These are phyloP conservation scores for Alternaria sp. DNA, from an alignment of 2,329 filamentous ascomycete species.

Conservation along the genomic window DNA sequence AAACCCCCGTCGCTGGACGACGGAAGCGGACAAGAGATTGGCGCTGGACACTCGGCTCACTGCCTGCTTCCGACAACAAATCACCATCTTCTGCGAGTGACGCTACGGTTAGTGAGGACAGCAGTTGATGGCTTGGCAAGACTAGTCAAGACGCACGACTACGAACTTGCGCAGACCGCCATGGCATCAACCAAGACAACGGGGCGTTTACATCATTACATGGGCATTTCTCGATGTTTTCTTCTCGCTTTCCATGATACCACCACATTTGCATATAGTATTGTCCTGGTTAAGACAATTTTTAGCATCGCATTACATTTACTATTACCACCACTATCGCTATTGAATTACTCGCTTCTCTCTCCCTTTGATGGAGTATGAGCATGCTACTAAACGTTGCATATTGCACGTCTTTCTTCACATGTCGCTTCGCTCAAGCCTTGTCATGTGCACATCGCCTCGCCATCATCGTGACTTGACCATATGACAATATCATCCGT, in stretches of 20 bases:
- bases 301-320: conserved; percentile 11
- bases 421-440: background rate
- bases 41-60: conserved; percentile 65
- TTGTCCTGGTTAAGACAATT: conserved; percentile 12
- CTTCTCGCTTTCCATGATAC: conserved; percentile 18
- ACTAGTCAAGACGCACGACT: background rate
- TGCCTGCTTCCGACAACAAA: conserved; percentile 40
- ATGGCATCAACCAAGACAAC: background rate
- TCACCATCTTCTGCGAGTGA: conserved; percentile 36
- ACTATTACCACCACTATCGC: conserved; percentile 7
- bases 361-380: too few species aligned
- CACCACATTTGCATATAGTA: conserved; percentile 16
- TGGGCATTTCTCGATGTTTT: conserved; percentile 22
- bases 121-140: conserved; percentile 27
- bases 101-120: conserved; percentile 40
- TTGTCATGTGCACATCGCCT: background rate
- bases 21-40: conserved; percentile 64
- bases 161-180: conserved; percentile 7
- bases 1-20: conserved; percentile 63
- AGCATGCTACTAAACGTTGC: background rate
- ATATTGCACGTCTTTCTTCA: too few species aligned
- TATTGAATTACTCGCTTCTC: background rate
- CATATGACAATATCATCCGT: conserved; percentile 7
- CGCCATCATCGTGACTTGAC: background rate
- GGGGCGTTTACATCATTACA: conserved; percentile 13